Base-by-base conservation (phyloP, 2,329 filamentous ascomycete genomes). In the Xylaria sp. region DNA sequence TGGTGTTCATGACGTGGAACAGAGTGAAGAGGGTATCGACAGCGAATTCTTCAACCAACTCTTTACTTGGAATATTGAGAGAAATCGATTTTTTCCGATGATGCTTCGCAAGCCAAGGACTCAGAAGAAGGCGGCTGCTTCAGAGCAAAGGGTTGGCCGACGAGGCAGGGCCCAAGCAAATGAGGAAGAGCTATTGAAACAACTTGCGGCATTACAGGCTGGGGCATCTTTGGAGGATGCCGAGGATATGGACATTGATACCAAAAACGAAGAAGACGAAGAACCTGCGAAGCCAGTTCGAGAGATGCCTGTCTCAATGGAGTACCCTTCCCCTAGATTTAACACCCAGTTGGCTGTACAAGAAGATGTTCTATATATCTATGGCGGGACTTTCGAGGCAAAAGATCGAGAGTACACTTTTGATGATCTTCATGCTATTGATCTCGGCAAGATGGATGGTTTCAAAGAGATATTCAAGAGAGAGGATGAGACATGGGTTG, bases 21-120 rank as follows among this genome's bases (percentile, higher is more conserved):
- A 94, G 78, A 95, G 89, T 72, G 94, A 97, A 78, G 96, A 99
- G 79, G 94, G 93, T 3, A 97, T 99, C 73, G 95, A 99, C 63
- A 97, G 93, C 77, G 94, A 98, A 79, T 99, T 99, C 81, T 99
- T 98, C 83, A 95, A 98, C 75, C 88, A 91, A 65, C 82, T 98
- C 27, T 97, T 92, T 76, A 92, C 94, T 5, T 98, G 94, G 93
- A 98, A 97, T 77, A 90, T 97, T 71, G 96, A 98, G 76, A 89
- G 95, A 68, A 99, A 99, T 78, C 87, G 96, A 9, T 98, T 97
- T 83, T 98, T 98, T 84, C 93, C 92, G 1, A 84, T 98, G 53
- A 84, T 84, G 10, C 83, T 98, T 54, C 87, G 94, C 61, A 93
- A 93, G 74, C 88, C 93, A 1, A 90, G 93, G 29, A 83, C 86